phyloP scores from a whole-genome alignment of 345 rosid genomes.

The Iberis pinnata region DNA sequence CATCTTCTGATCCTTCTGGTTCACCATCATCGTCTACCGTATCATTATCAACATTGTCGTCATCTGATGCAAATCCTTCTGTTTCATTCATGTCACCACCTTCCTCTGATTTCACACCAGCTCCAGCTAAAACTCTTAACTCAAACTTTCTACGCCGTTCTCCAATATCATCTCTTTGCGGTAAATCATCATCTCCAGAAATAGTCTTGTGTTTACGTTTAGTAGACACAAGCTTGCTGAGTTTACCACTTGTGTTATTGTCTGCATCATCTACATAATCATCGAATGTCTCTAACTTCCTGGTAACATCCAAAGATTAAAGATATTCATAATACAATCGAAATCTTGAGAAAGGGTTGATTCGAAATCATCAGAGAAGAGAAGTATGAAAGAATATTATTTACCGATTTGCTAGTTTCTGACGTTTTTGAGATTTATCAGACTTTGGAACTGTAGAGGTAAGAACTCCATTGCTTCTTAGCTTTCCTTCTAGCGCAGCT shows the following conservation, averaged over 20 bases:
- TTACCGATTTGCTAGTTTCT: conserved; percentile 58
- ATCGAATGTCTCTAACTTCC: conserved; percentile 67
- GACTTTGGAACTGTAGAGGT: conserved; percentile 40
- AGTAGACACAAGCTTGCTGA: conserved; percentile 43
- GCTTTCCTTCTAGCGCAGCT: conserved; percentile 76
- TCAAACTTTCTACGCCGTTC: conserved; percentile 87
- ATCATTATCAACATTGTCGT: conserved; percentile 27
- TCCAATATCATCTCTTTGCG: conserved; percentile 87
- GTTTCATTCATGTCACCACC: conserved; percentile 38
- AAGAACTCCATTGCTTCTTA: conserved; percentile 54
- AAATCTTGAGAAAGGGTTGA: conserved; percentile 14
- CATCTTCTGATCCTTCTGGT: conserved; percentile 54
- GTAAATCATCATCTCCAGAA: conserved; percentile 86
- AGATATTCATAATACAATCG: conserved; percentile 15
- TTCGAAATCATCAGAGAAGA: conserved; percentile 5
- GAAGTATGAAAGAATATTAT: background rate
- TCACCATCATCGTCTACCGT: conserved; percentile 30
- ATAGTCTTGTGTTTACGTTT: conserved; percentile 57
- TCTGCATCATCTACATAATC: conserved; percentile 73
- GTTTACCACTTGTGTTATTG: conserved; percentile 36
- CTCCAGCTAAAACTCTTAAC: conserved; percentile 68
- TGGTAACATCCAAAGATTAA: conserved; percentile 30
- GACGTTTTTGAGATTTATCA: conserved; percentile 43
- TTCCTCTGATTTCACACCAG: conserved; percentile 63
- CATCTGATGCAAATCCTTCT: conserved; percentile 26